These are phyloP conservation scores for Gloeostereum incarnatum DNA, from an alignment of 768 basidiomycete genomes.

Conservation along the genomic window DNA sequence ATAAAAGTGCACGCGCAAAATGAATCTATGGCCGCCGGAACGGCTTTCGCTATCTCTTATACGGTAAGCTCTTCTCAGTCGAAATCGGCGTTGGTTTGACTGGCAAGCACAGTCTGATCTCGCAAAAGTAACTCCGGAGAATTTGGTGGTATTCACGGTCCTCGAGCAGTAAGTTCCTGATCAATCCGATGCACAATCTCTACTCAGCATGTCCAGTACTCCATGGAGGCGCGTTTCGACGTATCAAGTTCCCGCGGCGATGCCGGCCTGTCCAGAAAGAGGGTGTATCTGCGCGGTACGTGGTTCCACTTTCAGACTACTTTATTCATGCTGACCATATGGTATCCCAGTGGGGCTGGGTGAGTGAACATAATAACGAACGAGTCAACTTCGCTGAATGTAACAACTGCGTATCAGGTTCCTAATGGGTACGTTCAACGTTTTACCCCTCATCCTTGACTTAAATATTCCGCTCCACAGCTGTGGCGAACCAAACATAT, in stretches of 20 bases:
- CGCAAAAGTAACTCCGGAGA: conserved; percentile 32
- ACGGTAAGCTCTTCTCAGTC: conserved; percentile 17
- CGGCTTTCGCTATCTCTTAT: conserved; percentile 49
- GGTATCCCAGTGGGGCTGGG: conserved; percentile 32
- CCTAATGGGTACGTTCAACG: conserved; percentile 11
- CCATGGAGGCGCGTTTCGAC: conserved; percentile 34
- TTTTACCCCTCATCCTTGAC: conserved; percentile 7
- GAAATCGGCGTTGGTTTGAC: not conserved
- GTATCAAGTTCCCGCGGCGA: conserved; percentile 28
- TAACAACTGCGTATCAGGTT: conserved; percentile 11
- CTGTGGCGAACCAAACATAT: conserved; percentile 37
- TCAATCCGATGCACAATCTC: no score
- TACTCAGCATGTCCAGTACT: conserved; percentile 21
- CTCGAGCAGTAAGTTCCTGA: conserved; percentile 29
- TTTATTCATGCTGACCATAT: not conserved
- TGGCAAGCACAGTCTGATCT: conserved; percentile 31
- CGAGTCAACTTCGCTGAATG: not conserved
- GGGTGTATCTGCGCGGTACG: conserved; percentile 36
- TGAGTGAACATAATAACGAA: conserved; percentile 9
- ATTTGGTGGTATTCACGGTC: conserved; percentile 44
- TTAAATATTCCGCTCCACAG: conserved; percentile 10
- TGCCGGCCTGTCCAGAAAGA: conserved; percentile 31
- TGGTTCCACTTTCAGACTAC: no score
- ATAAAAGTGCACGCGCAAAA: conserved; percentile 42
- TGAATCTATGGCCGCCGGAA: conserved; percentile 39